Percentiles rank a stretch among this genome's conserved stretches.
phyloP scores from a whole-genome alignment of 2,329 filamentous ascomycete genomes.

The Nemania abortiva region DNA sequence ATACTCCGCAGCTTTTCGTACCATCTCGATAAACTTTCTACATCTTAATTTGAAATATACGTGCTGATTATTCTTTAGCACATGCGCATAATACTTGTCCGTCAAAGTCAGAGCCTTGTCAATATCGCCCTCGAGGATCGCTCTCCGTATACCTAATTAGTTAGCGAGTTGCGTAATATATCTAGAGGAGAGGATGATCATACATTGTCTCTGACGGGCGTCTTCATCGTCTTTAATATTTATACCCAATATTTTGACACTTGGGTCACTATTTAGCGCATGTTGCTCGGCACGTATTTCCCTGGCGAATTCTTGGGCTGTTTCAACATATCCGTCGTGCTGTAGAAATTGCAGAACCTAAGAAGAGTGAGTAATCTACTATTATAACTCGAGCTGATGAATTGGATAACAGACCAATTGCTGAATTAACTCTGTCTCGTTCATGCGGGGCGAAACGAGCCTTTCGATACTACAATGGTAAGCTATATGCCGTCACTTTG shows the following conservation, averaged over 20 bases:
- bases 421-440: constrained; percentile 84
- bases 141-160: constrained; percentile 80
- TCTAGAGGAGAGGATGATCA: constrained; percentile 47
- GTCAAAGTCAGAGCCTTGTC: constrained; percentile 89
- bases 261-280: constrained; percentile 72
- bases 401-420: constrained; percentile 68
- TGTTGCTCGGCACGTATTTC: constrained; percentile 82
- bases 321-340: constrained; percentile 96
- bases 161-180: constrained; percentile 26
- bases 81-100: constrained; percentile 80
- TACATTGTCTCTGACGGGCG: constrained; percentile 87
- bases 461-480: constrained; percentile 62
- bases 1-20: constrained; percentile 77
- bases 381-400: not conserved
- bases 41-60: constrained; percentile 91
- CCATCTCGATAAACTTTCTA: constrained; percentile 96
- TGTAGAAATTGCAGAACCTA: constrained; percentile 85
- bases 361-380: constrained; percentile 32
- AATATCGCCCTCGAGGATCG: constrained; percentile 92
- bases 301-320: constrained; percentile 85
- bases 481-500: constrained; percentile 33
- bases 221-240: constrained; percentile 85
- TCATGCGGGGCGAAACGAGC: constrained; percentile 70
- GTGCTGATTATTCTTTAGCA: constrained; percentile 82
- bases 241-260: constrained; percentile 66